Evolutionary conservation across 2,329 filamentous ascomycete genomes (phyloP).

Genomic region (Botrytis sinoallii): DNA sequence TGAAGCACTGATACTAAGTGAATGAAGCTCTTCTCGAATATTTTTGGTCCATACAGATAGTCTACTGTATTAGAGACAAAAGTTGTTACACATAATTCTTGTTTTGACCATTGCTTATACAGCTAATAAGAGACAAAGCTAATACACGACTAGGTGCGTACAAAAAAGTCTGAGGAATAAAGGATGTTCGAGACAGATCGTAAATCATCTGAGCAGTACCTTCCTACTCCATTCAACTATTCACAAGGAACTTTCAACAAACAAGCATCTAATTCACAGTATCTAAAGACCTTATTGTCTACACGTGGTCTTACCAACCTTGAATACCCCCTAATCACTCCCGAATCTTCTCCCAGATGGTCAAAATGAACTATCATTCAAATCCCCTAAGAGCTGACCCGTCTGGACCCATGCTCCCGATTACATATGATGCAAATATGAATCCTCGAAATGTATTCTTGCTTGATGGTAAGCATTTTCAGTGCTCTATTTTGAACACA

Average conservation of each 20-base stretch:
- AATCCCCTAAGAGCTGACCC: too few relatives aligned
- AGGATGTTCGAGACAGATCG: neutral
- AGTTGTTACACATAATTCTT: neutral
- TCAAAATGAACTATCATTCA: neutral
- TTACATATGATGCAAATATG: neutral
- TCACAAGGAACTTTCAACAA: neutral
- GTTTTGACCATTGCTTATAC: neutral
- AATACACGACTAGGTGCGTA: neutral
- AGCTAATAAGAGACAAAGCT: neutral
- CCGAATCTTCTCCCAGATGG: neutral
- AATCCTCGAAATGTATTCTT: neutral
- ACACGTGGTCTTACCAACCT: too few relatives aligned
- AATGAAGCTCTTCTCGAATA: neutral
- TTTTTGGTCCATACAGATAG: neutral
- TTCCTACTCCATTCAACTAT: neutral
- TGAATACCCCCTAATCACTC: neutral
- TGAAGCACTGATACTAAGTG: neutral
- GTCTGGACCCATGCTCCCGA: too few relatives aligned
- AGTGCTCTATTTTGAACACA: accelerated
- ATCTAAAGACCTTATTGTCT: neutral
- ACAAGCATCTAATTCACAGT: neutral
- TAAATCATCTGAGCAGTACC: neutral
- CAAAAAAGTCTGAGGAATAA: neutral
- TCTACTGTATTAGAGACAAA: neutral
- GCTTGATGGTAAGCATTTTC: neutral